phyloP scores from a whole-genome alignment of 306 rosid species.

The Vigna nakashimae region DNA sequence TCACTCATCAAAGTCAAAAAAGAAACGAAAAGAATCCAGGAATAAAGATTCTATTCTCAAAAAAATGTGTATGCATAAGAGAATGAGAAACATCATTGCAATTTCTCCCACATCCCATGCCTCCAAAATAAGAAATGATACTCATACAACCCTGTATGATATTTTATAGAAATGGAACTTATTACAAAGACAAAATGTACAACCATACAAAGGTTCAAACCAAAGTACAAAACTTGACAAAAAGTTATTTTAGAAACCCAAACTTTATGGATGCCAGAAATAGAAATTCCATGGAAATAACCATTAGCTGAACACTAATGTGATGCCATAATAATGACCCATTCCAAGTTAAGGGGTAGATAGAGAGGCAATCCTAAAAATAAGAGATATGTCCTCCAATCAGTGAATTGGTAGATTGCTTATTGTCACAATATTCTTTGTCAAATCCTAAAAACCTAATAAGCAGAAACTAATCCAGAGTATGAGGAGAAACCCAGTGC shows the following conservation, averaged over 20 bases:
- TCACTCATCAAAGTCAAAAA: neutral
- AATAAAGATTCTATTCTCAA: slow-evolving; percentile 16
- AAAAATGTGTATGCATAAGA: neutral
- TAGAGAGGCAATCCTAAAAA: neutral
- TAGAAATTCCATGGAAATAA: slow-evolving; percentile 21
- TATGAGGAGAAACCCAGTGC: neutral
- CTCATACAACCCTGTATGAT: neutral
- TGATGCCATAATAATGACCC: neutral
- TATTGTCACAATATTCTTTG: neutral
- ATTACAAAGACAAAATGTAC: slow-evolving; percentile 3
- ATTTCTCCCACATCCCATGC: slow-evolving; percentile 21
- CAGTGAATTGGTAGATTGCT: neutral
- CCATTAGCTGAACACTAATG: slow-evolving; percentile 3
- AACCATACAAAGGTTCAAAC: slow-evolving; percentile 8
- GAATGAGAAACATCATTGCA: neutral
- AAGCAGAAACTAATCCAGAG: neutral
- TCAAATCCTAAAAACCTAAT: neutral
- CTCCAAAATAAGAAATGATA: slow-evolving; percentile 24
- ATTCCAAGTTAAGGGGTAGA: neutral
- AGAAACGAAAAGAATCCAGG: neutral
- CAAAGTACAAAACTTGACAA: neutral
- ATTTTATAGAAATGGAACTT: neutral
- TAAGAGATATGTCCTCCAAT: slow-evolving; percentile 1
- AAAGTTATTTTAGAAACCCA: neutral
- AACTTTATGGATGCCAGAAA: slow-evolving; percentile 11